Evolutionary conservation across 495 filamentous ascomycete species (phyloP), one percentile per base, ranked within the genome.

Genomic region (Stereocaulon alpinum): DNA sequence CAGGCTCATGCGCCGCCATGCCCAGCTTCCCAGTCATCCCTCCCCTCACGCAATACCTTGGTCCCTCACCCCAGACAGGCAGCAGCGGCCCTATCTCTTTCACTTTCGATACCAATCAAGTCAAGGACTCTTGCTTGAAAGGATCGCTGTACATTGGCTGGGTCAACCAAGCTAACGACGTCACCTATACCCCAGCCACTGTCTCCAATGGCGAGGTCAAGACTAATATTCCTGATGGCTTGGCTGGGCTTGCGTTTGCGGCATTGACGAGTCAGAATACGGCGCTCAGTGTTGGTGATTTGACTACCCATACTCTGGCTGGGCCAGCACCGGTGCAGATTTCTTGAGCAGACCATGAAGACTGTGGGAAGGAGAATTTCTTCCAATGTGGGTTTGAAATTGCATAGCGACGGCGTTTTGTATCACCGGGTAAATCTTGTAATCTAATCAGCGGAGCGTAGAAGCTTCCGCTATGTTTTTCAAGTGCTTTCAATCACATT

Each of bases 1-100:
- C 77, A 0, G 74, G 73, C 32, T 79, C 70, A 20, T 87, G 85
- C 69, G 76, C 76, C 18, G 40, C 27, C 1, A 50, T 50, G 41
- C 57, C 57, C 4, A 0, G 1, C 1, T 63, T 63, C 15, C 9
- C 58, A 0, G 2, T 27, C 4, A 48, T 63, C 10, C 58, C 61
- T 1, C 29, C 42, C 0, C 10, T 63, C 4, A 50, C n/a, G 6
- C 12, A 52, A 0, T 42, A 4, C 0, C 4, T 20, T 1, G 42
- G 55, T 17, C 18, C 15, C 3, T 22, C 37, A 9, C 47, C 47
- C 0, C 47, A 29, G 6, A 62, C 53, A 0, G 59, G 59, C 0
- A 61, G 48, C n/a, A n/a, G 32, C 1, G 58, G 41, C 1, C 34
- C 41, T 2, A 56, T 61, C 5, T 10, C 0, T 0, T 61, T 61